phyloP scores from a whole-genome alignment of 1,284 basidiomycete species.

The Tranzscheliella williamsii region DNA sequence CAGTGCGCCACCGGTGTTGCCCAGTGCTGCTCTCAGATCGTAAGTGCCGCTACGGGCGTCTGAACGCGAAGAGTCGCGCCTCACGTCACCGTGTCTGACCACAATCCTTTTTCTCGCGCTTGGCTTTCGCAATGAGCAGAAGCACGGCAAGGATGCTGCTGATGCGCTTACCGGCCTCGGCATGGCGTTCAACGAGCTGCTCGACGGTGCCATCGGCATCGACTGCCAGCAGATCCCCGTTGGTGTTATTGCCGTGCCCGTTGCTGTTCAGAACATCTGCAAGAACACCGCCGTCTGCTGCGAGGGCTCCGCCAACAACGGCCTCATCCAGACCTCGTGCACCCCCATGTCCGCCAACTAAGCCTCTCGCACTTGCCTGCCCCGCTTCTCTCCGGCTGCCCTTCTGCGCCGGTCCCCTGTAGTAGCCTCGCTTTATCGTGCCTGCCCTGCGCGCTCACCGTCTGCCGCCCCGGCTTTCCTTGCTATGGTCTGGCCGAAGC shows the following conservation, averaged over 20 bases:
- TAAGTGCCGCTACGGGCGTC: slow-evolving; percentile 24
- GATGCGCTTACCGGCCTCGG: slow-evolving; percentile 40
- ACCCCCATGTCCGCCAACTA: slow-evolving; percentile 43
- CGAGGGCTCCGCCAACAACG: slow-evolving; percentile 38
- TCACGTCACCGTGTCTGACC: neutral
- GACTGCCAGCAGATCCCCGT: slow-evolving; percentile 40
- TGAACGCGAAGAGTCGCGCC: no score
- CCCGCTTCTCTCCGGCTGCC: neutral
- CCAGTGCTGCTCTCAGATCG: slow-evolving; percentile 41
- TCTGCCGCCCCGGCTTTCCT: no score
- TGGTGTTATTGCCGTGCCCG: slow-evolving; percentile 11
- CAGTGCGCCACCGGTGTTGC: slow-evolving; percentile 33
- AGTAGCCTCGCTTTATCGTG: neutral
- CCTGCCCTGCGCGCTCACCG: no score
- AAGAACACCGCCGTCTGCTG: slow-evolving; percentile 42
- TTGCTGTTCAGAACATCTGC: slow-evolving; percentile 35
- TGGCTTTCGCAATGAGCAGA: slow-evolving; percentile 14
- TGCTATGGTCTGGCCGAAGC: no score
- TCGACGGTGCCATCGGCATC: slow-evolving; percentile 41
- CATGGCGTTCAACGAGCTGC: slow-evolving; percentile 35
- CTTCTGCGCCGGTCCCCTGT: neutral
- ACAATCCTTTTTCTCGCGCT: neutral
- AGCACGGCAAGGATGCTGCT: slow-evolving; percentile 31
- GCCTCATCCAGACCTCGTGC: slow-evolving; percentile 45
- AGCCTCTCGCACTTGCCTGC: slow-evolving; percentile 1